Evolutionary conservation across 257 asterid genomes (phyloP).

Genomic region (Verbena officinalis): DNA sequence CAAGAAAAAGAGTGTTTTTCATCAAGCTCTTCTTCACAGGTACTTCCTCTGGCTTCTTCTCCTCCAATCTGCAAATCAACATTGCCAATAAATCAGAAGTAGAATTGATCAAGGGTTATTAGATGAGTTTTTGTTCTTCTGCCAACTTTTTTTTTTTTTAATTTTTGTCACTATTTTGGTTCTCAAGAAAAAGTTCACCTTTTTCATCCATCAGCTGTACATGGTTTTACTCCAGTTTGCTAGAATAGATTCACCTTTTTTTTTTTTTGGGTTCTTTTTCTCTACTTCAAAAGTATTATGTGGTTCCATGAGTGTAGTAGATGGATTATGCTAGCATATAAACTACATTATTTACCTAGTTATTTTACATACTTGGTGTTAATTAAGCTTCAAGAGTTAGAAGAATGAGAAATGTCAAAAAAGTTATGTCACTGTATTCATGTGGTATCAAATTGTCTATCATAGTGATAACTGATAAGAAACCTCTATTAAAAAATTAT

Average conservation of each 20-base stretch:
- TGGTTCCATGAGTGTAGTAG: no score
- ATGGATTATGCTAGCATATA: no score
- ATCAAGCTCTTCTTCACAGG: constrained; percentile 28
- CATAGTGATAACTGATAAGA: no score
- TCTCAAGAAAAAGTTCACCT: background rate
- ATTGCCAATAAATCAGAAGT: background rate
- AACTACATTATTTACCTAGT: no score
- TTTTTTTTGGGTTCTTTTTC: no score
- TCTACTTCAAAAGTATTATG: no score
- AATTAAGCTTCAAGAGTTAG: background rate
- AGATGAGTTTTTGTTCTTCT: background rate
- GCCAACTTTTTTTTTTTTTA: background rate
- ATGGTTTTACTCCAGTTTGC: background rate
- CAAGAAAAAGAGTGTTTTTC: constrained; percentile 13
- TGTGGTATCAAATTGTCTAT: no score
- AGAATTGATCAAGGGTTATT: background rate
- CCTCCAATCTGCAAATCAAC: background rate
- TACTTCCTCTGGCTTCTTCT: constrained; percentile 16
- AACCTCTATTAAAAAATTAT: no score
- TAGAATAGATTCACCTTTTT: no score
- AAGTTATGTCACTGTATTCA: no score
- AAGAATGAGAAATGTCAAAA: no score
- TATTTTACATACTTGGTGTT: no score
- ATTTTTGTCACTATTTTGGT: background rate
- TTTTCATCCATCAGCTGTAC: background rate